These are phyloP conservation scores for Singerocomus inundabilis DNA, from an alignment of 1,284 basidiomycete genomes.

Conservation along the genomic window DNA sequence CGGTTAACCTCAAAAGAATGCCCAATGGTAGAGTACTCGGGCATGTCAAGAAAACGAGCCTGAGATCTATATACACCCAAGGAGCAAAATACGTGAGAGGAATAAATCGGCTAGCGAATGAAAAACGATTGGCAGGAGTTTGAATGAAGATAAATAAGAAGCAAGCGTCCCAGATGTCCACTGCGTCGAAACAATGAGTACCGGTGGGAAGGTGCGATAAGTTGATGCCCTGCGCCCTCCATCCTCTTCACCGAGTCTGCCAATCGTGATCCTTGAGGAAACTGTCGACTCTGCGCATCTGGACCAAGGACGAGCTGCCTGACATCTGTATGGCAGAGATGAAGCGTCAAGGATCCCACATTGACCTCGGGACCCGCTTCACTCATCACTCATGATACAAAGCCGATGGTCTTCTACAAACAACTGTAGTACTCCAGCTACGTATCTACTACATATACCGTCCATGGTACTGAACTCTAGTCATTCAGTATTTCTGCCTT, in stretches of 20 bases:
- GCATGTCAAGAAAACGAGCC: no score
- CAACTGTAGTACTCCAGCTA: neutral
- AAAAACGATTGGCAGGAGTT: no score
- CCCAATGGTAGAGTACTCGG: no score
- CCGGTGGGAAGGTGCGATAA: constrained; percentile 7
- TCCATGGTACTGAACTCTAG: no score
- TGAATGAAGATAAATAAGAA: neutral
- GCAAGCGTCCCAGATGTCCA: constrained; percentile 8
- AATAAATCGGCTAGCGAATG: constrained; percentile 20
- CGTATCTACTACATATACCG: no score
- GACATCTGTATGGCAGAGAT: no score
- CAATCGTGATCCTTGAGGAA: constrained; percentile 47
- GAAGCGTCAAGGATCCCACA: constrained; percentile 31
- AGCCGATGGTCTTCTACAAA: constrained; percentile 38
- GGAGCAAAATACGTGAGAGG: no score
- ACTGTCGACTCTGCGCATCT: constrained; percentile 46
- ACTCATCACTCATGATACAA: constrained; percentile 45
- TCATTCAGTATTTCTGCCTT: no score
- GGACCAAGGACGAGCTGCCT: constrained; percentile 35
- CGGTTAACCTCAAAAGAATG: no score
- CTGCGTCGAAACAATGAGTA: constrained; percentile 13
- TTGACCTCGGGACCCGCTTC: constrained; percentile 32
- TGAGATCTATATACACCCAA: no score
- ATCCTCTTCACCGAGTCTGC: constrained; percentile 8
- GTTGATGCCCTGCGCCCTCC: constrained; percentile 15